Conservation (phyloP, 495 filamentous ascomycete genomes). For the Pyrenula aspistea region DNA sequence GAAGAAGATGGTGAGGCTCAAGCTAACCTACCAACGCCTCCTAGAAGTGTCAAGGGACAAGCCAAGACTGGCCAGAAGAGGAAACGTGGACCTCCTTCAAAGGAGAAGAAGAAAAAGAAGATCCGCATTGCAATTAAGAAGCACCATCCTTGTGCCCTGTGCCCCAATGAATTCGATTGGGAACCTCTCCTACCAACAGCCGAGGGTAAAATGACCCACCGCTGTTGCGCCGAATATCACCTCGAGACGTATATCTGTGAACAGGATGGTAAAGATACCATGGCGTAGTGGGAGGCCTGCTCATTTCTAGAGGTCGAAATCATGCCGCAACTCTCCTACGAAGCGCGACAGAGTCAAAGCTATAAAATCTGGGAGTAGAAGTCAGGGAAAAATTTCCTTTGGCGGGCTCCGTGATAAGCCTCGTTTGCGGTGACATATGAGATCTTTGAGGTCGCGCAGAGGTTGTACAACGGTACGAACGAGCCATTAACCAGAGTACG, state of each 20-base stretch:
- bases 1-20: constrained; percentile 50
- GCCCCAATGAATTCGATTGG: constrained; percentile 80
- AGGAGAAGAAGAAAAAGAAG: constrained; percentile 57
- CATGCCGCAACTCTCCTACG: too few species aligned
- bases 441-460: too few species aligned
- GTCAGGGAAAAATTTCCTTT: too few species aligned
- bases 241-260: constrained; percentile 85
- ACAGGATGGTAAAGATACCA: constrained; percentile 53
- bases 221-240: constrained; percentile 78
- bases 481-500: too few species aligned
- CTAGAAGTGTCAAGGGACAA: constrained; percentile 54
- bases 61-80: constrained; percentile 44
- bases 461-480: too few species aligned
- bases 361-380: too few species aligned
- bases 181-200: constrained; percentile 80
- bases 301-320: too few species aligned
- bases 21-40: constrained; percentile 65
- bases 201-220: constrained; percentile 71
- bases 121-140: constrained; percentile 54
- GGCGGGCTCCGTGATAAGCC: too few species aligned
- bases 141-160: constrained; percentile 70
- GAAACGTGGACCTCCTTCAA: constrained; percentile 36
- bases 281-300: too few species aligned
- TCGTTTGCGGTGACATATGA: too few species aligned
- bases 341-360: too few species aligned